These are phyloP conservation scores for Colletotrichum paranaense DNA, from an alignment of 2,329 filamentous ascomycete species.

Conservation along the genomic window DNA sequence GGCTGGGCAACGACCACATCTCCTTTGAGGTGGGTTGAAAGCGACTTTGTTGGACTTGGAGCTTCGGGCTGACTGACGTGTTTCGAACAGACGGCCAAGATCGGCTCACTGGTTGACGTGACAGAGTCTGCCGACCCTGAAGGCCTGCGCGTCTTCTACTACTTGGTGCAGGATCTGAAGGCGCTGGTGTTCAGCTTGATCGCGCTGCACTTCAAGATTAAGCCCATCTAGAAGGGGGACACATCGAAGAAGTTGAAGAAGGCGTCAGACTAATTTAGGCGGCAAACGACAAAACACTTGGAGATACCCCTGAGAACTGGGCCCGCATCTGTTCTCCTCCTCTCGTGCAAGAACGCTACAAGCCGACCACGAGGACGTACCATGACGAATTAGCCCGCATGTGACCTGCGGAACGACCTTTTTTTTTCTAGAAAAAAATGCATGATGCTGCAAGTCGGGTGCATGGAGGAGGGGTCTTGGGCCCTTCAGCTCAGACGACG, in stretches of 20 bases:
- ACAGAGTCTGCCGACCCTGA: constrained; percentile 96
- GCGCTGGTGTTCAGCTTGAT: constrained; percentile 97
- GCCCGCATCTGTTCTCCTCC: background rate
- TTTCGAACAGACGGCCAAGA: constrained; percentile 87
- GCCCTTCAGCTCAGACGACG: constrained; percentile 30
- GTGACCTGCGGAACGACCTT: constrained; percentile 12
- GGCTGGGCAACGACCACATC: constrained; percentile 94
- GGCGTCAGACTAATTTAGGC: background rate
- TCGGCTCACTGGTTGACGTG: constrained; percentile 95
- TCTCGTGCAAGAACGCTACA: background rate
- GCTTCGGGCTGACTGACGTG: constrained; percentile 38
- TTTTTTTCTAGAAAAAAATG: constrained; percentile 2
- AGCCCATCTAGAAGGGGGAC: constrained; percentile 68
- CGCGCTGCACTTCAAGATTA: constrained; percentile 96
- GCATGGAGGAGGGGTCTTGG: constrained; percentile 30
- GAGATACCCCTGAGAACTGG: constrained; percentile 40
- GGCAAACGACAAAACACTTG: constrained; percentile 32
- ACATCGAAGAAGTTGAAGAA: background rate
- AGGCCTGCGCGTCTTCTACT: constrained; percentile 97
- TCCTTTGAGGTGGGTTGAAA: constrained; percentile 83
- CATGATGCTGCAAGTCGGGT: constrained; percentile 17
- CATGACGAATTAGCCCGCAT: constrained; percentile 23
- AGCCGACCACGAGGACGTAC: constrained; percentile 12
- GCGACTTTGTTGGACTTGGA: background rate
- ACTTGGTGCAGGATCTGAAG: constrained; percentile 96